These are phyloP conservation scores for Blepharisma japonicum DNA, from an alignment of 73 alveolate species.

Conservation along the genomic window DNA sequence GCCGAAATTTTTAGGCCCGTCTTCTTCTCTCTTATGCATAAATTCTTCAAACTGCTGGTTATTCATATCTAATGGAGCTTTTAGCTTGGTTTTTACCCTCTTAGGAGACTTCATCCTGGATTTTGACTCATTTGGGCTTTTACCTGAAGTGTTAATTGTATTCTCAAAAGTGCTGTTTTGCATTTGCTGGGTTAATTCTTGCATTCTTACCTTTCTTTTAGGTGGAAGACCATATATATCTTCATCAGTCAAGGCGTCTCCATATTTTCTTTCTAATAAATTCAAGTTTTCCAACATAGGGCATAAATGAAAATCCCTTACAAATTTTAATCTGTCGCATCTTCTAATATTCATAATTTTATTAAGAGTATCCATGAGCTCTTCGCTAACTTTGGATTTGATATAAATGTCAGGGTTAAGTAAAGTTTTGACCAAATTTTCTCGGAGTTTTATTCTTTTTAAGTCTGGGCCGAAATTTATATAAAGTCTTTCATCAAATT, in stretches of 20 bases:
- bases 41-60: constrained; percentile 21
- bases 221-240: constrained; percentile 54
- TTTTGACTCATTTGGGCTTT: constrained; percentile 6
- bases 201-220: background rate
- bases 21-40: constrained; percentile 25
- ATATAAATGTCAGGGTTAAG: constrained; percentile 66
- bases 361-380: constrained; percentile 62
- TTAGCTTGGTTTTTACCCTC: constrained; percentile 30
- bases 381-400: constrained; percentile 72
- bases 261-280: constrained; percentile 67
- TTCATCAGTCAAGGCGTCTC: constrained; percentile 53
- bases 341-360: constrained; percentile 65
- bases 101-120: constrained; percentile 26
- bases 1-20: constrained; percentile 24
- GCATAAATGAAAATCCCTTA: constrained; percentile 55
- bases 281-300: constrained; percentile 45
- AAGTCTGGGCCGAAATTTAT: constrained; percentile 55
- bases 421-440: constrained; percentile 52
- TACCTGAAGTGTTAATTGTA: background rate
- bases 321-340: constrained; percentile 53
- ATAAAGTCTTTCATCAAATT: constrained; percentile 57
- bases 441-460: constrained; percentile 63
- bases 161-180: background rate
- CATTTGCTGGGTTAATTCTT: background rate
- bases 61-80: constrained; percentile 27